Evolutionary conservation across 768 basidiomycete genomes (phyloP), one percentile per base, ranked within the genome.

Genomic region (Hemileccinum rubropunctum): DNA sequence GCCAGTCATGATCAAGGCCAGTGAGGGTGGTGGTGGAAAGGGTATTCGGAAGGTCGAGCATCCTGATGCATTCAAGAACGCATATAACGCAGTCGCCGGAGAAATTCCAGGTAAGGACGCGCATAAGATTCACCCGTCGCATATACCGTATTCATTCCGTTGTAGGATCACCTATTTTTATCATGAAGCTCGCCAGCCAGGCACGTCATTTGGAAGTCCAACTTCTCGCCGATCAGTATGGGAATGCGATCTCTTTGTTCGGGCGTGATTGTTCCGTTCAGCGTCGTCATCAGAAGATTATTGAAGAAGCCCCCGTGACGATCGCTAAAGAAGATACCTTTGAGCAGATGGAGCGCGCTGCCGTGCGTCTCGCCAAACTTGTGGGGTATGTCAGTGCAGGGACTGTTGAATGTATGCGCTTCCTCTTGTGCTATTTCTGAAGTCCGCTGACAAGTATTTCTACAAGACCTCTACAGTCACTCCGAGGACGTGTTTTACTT

Each of bases 1-100:
- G 79, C 97, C 97, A 0, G 84, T 99, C 55, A 99, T 99, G 97
- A 98, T 99, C 76, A 99, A 99, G 76, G 97, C 97, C 6, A 93
- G 90, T 56, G 97, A 99, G 70, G 97, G 97, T 57, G 97, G 97
- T 59, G 97, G 97, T 70, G 97, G 97, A 51, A 99, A 99, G 71
- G 97, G 97, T 72, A 99, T 99, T 52, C 79, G 97, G 47, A 98
- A 90, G 74, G 97, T 99, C 26, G 91, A 95, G 43, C 72, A 74
- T 42, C 75, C 86, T 2, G 90, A 93, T 40, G 81, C 81, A 43
- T 98, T 99, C 78, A 94, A 89, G 73, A 95, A 94, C 64, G 86
- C 94, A 26, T 99, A 84, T 71, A 80, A 89, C 56, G 97, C 97
- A 6, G 97, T 98, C 10, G 80, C 83, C 34, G 90, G 94, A 61